A percentile compares a stretch with the other conserved stretches of the same genome.
Conservation (phyloP, 78 protist species). For the Dictyostelium purpureum region DNA sequence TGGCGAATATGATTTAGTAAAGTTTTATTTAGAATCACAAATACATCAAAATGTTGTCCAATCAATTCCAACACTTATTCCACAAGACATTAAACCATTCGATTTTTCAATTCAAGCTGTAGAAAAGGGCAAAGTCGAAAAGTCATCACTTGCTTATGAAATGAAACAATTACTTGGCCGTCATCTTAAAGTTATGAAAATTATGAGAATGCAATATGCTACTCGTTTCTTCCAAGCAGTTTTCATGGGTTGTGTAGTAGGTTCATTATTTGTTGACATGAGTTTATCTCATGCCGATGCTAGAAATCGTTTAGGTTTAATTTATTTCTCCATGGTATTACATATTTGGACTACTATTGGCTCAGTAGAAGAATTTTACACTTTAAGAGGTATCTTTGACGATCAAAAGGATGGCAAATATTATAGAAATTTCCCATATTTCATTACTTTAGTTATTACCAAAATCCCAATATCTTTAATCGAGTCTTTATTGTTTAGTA, state of each 20-base stretch:
- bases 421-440: conserved; percentile 60
- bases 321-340: conserved; percentile 50
- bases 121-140: background rate
- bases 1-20: background rate
- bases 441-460: conserved; percentile 46
- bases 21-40: conserved; percentile 38
- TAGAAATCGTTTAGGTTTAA: conserved; percentile 66
- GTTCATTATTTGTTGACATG: conserved; percentile 62
- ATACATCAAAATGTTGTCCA: background rate
- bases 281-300: conserved; percentile 54
- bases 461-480: conserved; percentile 53
- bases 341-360: conserved; percentile 70
- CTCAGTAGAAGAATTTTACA: conserved; percentile 58
- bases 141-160: conserved; percentile 37
- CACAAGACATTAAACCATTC: background rate
- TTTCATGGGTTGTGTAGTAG: conserved; percentile 70
- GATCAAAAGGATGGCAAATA: conserved; percentile 70
- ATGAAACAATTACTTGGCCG: conserved; percentile 12
- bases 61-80: background rate
- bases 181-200: conserved; percentile 52
- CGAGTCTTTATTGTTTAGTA: conserved; percentile 40
- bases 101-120: conserved; percentile 1
- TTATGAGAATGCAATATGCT: conserved; percentile 27
- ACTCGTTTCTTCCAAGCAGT: conserved; percentile 47
- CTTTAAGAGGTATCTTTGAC: conserved; percentile 10